Evolutionary conservation across 2,329 filamentous ascomycete genomes (phyloP).

Genomic region (Rhytidhysteron rufulum): DNA sequence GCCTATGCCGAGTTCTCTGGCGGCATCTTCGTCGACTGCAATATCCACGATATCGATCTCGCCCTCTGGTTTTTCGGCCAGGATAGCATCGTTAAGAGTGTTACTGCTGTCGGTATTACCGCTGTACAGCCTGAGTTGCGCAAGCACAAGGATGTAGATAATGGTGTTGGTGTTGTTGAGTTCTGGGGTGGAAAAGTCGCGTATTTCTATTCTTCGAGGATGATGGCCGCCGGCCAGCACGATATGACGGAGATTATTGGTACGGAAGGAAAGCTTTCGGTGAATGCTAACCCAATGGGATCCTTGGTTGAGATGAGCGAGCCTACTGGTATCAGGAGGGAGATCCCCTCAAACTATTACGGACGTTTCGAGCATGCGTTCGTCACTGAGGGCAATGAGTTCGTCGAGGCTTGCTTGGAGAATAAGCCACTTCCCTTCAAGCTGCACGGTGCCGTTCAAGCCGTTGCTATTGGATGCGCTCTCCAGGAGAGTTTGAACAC

Average conservation of each 20-base stretch:
- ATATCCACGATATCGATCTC: conserved; percentile 67
- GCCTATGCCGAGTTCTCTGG: conserved; percentile 62
- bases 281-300: conserved; percentile 56
- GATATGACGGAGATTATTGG: conserved; percentile 66
- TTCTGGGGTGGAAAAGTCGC: conserved; percentile 62
- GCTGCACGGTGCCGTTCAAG: conserved; percentile 54
- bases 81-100: conserved; percentile 52
- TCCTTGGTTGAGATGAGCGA: conserved; percentile 57
- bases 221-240: conserved; percentile 66
- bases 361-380: conserved; percentile 62
- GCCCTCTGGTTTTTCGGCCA: conserved; percentile 61
- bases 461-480: conserved; percentile 57
- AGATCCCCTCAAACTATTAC: conserved; percentile 61
- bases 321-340: conserved; percentile 51
- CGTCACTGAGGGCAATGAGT: conserved; percentile 61
- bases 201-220: conserved; percentile 60
- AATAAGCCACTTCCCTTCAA: conserved; percentile 54
- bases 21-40: conserved; percentile 69
- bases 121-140: conserved; percentile 57
- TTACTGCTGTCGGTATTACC: conserved; percentile 55
- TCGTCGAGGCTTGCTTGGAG: conserved; percentile 57
- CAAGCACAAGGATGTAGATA: conserved; percentile 59
- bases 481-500: conserved; percentile 42
- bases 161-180: conserved; percentile 62
- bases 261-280: conserved; percentile 59